Conservation (phyloP, 2,329 filamentous ascomycete genomes). For the Epichloe typhina region DNA sequence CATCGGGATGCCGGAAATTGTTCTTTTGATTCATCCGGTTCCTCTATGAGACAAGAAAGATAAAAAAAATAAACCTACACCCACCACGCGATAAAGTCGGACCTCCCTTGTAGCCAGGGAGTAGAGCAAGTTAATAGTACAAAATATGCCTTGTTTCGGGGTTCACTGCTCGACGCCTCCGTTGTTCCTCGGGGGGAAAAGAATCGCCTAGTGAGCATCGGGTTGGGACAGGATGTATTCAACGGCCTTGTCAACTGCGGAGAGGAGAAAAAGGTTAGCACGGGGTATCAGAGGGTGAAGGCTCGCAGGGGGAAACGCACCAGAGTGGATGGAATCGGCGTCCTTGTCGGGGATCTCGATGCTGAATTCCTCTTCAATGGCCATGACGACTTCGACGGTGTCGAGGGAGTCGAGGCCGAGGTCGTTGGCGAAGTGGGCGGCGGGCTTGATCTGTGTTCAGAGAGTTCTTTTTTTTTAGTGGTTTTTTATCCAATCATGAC, state of each 20-base stretch:
- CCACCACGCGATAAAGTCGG: background rate
- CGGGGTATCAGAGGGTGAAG: too few species aligned
- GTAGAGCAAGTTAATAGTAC: slow-evolving; percentile 3
- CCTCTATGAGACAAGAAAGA: background rate
- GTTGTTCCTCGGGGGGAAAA: too few species aligned
- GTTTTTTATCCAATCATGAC: background rate
- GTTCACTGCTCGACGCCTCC: too few species aligned
- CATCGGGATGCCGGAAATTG: too few species aligned
- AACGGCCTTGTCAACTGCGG: slow-evolving; percentile 78
- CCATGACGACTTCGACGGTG: slow-evolving; percentile 99
- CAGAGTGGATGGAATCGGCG: slow-evolving; percentile 83
- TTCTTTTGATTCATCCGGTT: background rate
- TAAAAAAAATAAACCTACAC: background rate
- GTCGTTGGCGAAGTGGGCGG: slow-evolving; percentile 91
- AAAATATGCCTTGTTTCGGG: background rate
- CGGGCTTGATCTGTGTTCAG: slow-evolving; percentile 55
- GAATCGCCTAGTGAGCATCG: slow-evolving; percentile 54
- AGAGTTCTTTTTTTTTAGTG: slow-evolving; percentile 9
- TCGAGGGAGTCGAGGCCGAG: slow-evolving; percentile 95
- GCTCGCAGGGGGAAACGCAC: slow-evolving; percentile 39
- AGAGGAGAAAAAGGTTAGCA: slow-evolving; percentile 22
- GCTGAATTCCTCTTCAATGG: slow-evolving; percentile 88
- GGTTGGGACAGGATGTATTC: slow-evolving; percentile 89
- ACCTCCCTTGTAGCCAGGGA: background rate
- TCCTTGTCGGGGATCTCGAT: slow-evolving; percentile 98